Percentiles rank a stretch among this genome's conserved stretches.
Conservation (phyloP, 208 protist species). For the Wallacemonas sp. region DNA sequence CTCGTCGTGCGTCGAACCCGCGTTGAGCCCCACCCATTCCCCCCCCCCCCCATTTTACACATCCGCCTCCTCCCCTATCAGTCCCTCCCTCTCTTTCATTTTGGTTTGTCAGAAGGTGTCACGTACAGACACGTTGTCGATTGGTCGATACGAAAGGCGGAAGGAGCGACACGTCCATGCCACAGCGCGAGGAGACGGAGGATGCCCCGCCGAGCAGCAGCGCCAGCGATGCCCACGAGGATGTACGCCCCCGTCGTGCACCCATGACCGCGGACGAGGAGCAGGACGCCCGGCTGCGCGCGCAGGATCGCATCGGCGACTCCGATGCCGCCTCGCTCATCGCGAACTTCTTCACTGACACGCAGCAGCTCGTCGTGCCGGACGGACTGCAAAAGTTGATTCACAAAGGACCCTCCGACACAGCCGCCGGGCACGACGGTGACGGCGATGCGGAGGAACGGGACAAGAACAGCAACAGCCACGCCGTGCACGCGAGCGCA, state of each 20-base stretch:
- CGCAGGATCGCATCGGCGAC: conserved; percentile 31
- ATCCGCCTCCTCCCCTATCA: no score
- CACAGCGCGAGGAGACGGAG: no score
- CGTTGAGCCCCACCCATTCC: no score
- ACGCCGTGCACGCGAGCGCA: no score
- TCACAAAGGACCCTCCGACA: background rate
- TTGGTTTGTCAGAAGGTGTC: no score
- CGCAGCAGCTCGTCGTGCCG: conserved; percentile 12
- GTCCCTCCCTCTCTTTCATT: no score
- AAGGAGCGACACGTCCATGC: no score
- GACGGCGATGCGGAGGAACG: background rate
- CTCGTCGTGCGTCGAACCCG: no score
- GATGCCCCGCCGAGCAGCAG: background rate
- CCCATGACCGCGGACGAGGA: conserved; percentile 37
- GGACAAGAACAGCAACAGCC: no score
- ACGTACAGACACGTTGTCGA: no score
- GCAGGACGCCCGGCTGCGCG: conserved; percentile 35
- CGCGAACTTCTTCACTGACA: conserved; percentile 1
- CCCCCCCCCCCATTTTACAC: no score
- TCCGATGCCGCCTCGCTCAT: background rate
- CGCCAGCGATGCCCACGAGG: background rate
- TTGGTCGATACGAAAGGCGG: no score
- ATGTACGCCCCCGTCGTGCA: background rate
- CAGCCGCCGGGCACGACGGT: background rate
- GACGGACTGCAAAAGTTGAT: conserved; percentile 17